phyloP scores from a whole-genome alignment of 441 rosid genomes.

The Adansonia grandidieri region DNA sequence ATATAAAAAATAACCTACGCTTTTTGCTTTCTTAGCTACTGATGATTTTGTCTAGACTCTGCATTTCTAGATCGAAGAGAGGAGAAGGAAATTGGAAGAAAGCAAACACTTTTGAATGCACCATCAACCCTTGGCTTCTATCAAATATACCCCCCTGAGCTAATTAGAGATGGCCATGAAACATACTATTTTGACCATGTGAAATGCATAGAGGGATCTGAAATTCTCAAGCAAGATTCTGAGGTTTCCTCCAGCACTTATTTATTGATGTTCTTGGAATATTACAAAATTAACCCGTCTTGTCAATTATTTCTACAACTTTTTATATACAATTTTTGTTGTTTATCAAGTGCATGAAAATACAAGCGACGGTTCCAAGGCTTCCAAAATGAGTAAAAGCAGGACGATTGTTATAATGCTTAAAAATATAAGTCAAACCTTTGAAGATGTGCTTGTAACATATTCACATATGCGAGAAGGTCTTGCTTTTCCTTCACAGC shows the following conservation, averaged over 20 bases:
- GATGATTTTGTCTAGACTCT: background rate
- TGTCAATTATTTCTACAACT: constrained; percentile 11
- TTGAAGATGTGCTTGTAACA: constrained; percentile 81
- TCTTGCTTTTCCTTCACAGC: constrained; percentile 86
- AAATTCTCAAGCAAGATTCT: background rate
- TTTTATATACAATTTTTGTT: background rate
- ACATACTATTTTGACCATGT: background rate
- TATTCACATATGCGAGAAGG: constrained; percentile 77
- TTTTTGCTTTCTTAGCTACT: background rate
- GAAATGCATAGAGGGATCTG: background rate
- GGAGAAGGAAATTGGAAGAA: background rate
- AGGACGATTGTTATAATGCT: constrained; percentile 11
- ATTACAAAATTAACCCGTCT: background rate
- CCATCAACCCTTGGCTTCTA: background rate
- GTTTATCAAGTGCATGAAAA: background rate
- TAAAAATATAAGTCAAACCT: constrained; percentile 52
- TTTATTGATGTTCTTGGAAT: background rate
- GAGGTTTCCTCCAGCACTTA: background rate
- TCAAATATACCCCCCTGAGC: background rate
- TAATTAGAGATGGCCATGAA: background rate
- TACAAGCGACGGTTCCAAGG: background rate
- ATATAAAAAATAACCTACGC: background rate
- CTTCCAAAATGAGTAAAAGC: constrained; percentile 4
- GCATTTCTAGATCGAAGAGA: background rate
- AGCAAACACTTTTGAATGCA: background rate